Base-by-base conservation (phyloP, 352 stramenopile species). In the Globisporangium nagaii region DNA sequence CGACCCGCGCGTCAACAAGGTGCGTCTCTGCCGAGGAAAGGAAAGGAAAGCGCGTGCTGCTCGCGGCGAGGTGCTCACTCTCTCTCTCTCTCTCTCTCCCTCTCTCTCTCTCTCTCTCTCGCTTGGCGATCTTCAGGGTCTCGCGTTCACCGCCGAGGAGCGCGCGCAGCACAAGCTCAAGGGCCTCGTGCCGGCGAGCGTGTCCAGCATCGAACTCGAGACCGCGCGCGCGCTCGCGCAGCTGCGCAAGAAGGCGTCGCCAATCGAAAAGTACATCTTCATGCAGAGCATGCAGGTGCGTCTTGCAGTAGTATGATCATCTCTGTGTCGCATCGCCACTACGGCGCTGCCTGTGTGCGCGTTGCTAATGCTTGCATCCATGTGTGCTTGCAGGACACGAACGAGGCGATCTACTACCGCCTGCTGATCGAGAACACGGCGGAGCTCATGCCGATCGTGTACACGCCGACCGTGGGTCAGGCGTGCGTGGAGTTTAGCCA, bases 381-480 rank as follows among this genome's bases (percentile, higher is more conserved):
- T 36, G 7, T 36, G 19, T 27, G 32, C 17, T 27, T 32, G 43
- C 50, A 80, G 88, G 86, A 96, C 61, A 71, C 68, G 35, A 96
- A 96, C 60, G 85, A 96, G 60, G 68, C 86, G 49, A 75, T 97
- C 39, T 98, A 96, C 87, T 97, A 97, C 75, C 83, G 80, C 39
- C 71, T 97, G 53, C 71, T 98, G 7, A 74, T 92, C 20, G 68
- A 91, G 43, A 66, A 98, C 78, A 96, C 88, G 41, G 64, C 73
- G 20, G 87, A 97, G 79, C 85, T 98, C 60, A 96, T 97, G 75
- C 96, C 96, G 8, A 86, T 99, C 32, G 96, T 99, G 54, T 99
- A 99, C 74, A 99, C 96, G 7, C 96, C 96, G 15, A 98, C 94
- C 3, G 96, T 99, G 0, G 96, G 96, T 40, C 86, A 98, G 49